A percentile compares a stretch with the other conserved stretches of the same genome.
Evolutionary conservation across 169 alveolate genomes (phyloP).

Genomic region (Plasmodium inui): DNA sequence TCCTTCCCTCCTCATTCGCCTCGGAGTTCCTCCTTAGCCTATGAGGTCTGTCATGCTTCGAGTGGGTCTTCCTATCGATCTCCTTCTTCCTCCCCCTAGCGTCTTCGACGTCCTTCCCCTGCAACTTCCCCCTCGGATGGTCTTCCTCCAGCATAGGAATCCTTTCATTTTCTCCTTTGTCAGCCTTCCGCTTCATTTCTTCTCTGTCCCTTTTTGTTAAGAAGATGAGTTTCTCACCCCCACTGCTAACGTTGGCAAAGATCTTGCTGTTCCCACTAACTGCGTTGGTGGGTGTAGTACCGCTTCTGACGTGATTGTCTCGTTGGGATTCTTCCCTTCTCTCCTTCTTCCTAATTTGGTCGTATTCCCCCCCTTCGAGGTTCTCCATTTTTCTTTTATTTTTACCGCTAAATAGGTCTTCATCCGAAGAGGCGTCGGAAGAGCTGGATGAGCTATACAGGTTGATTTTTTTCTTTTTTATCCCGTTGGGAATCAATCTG

Average conservation of each 20-base stretch:
- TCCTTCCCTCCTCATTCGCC: background rate
- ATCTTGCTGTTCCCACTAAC: constrained; percentile 55
- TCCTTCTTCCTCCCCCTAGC: constrained; percentile 1
- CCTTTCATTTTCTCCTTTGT: constrained; percentile 46
- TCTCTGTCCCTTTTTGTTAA: constrained; percentile 81
- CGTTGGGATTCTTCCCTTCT: background rate
- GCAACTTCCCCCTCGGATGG: constrained; percentile 9
- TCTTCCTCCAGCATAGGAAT: constrained; percentile 46
- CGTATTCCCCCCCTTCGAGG: background rate
- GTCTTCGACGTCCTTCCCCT: background rate
- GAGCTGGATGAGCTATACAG: background rate
- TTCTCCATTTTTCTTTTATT: background rate
- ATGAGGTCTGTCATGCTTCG: background rate
- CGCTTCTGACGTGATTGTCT: background rate
- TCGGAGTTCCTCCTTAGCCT: background rate
- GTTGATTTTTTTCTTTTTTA: background rate
- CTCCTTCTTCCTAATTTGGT: background rate
- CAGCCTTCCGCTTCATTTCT: constrained; percentile 75
- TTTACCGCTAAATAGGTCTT: background rate
- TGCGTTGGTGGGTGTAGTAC: background rate
- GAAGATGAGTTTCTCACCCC: constrained; percentile 72
- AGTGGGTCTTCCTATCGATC: background rate
- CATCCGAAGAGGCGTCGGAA: background rate
- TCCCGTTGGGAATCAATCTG: background rate
- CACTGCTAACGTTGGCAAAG: constrained; percentile 6